Conservation (phyloP, 129 eudicot species). For the Centaurea solstitialis region DNA sequence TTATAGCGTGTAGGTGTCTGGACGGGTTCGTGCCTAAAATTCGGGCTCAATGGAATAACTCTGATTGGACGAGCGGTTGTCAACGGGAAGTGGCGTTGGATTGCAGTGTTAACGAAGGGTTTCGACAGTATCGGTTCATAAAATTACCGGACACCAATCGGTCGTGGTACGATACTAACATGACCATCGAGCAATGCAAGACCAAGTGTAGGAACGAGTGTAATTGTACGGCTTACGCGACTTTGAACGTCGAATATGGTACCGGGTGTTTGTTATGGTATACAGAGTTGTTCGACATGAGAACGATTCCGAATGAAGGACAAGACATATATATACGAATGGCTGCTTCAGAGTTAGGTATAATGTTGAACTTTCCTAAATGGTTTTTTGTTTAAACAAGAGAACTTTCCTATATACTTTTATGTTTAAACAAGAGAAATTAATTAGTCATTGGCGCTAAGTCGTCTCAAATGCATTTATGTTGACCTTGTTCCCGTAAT, state of each 20-base stretch:
- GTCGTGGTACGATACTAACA: too few species aligned
- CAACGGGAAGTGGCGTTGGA: slow-evolving; percentile 11
- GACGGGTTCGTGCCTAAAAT: slow-evolving; percentile 17
- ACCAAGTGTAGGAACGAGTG: slow-evolving; percentile 23
- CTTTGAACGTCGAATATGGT: slow-evolving; percentile 9
- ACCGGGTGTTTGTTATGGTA: slow-evolving; percentile 40
- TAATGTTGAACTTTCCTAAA: neutral
- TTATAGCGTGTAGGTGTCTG: slow-evolving; percentile 35
- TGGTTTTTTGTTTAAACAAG: too few species aligned
- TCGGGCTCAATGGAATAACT: slow-evolving; percentile 1
- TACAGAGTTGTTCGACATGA: slow-evolving; percentile 24
- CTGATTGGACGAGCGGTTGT: slow-evolving; percentile 30
- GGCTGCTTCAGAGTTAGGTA: slow-evolving; percentile 29
- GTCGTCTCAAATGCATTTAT: too few species aligned
- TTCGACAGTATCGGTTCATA: too few species aligned
- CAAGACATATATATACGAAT: slow-evolving; percentile 36
- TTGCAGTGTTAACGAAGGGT: too few species aligned
- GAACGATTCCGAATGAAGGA: slow-evolving; percentile 4
- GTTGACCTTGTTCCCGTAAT: too few species aligned
- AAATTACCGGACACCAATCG: too few species aligned
- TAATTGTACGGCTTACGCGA: slow-evolving; percentile 36
- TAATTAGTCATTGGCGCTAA: too few species aligned
- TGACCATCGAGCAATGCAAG: slow-evolving; percentile 19
- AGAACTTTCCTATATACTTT: too few species aligned
- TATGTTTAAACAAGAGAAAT: too few species aligned